A percentile compares a stretch with the other conserved stretches of the same genome.
Conservation (phyloP, 805 yeast genomes). For the Ogataea wickerhamii region DNA sequence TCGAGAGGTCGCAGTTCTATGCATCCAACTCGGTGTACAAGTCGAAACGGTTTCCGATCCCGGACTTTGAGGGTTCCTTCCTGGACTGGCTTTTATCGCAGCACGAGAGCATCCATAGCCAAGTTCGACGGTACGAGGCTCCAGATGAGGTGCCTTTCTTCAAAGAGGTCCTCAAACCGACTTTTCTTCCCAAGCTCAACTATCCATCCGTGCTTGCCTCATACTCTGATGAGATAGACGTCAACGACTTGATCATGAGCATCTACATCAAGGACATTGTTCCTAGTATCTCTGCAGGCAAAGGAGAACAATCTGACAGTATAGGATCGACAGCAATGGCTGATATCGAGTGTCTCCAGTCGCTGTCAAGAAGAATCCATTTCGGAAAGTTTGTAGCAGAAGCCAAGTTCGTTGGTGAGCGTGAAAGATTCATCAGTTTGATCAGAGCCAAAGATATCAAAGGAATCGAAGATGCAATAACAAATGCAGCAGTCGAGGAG, state of each 20-base stretch:
- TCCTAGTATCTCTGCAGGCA: slow-evolving; percentile 62
- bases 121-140: slow-evolving; percentile 84
- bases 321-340: slow-evolving; percentile 80
- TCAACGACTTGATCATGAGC: slow-evolving; percentile 63
- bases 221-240: slow-evolving; percentile 70
- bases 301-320: slow-evolving; percentile 79
- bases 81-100: slow-evolving; percentile 82
- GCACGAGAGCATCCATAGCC: slow-evolving; percentile 71
- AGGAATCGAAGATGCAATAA: slow-evolving; percentile 78
- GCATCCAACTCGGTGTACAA: slow-evolving; percentile 73
- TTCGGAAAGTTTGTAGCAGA: slow-evolving; percentile 98
- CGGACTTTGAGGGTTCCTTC: slow-evolving; percentile 70
- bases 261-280: slow-evolving; percentile 72
- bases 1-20: slow-evolving; percentile 88
- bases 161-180: slow-evolving; percentile 57
- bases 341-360: slow-evolving; percentile 85
- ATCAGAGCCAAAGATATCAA: slow-evolving; percentile 62
- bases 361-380: slow-evolving; percentile 87
- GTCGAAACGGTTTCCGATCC: slow-evolving; percentile 51
- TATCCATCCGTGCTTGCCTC: slow-evolving; percentile 79
- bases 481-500: slow-evolving; percentile 83
- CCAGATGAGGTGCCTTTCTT: slow-evolving; percentile 94
- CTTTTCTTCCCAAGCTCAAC: slow-evolving; percentile 74
- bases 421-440: slow-evolving; percentile 56
- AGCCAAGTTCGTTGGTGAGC: slow-evolving; percentile 75